A percentile compares a stretch with the other conserved stretches of the same genome.
These are phyloP conservation scores for Quaeritorhiza haematococci DNA, from an alignment of 371 early-diverging fungal genomes.

Conservation along the genomic window DNA sequence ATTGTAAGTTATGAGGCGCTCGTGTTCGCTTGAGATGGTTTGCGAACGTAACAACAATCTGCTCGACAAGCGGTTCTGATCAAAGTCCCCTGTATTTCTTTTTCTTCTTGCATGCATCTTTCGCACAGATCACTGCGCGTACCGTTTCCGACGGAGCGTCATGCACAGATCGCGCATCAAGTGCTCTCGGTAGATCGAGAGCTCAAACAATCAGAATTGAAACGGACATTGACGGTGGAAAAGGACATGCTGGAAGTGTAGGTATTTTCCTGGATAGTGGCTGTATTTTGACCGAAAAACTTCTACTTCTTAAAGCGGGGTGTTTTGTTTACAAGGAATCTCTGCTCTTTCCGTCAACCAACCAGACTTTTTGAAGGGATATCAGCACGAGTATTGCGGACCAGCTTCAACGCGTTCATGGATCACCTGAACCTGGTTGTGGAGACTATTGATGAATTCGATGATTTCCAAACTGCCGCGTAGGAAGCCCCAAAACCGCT, in stretches of 20 bases:
- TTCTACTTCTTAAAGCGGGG: too few relatives aligned
- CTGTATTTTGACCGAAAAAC: too few relatives aligned
- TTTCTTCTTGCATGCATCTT: too few relatives aligned
- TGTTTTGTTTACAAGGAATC: background rate
- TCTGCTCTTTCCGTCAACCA: background rate
- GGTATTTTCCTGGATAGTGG: background rate
- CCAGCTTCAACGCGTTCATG: constrained; percentile 6
- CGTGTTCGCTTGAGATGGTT: too few relatives aligned
- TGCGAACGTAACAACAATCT: too few relatives aligned
- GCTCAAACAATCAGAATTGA: constrained; percentile 1
- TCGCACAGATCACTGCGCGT: background rate
- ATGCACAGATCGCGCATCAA: constrained; percentile 1
- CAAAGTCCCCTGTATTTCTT: too few relatives aligned
- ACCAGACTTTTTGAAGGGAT: constrained; percentile 1
- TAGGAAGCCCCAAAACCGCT: too few relatives aligned
- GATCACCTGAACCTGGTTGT: constrained; percentile 2
- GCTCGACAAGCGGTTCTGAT: too few relatives aligned
- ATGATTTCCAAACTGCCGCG: too few relatives aligned
- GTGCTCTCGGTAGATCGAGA: constrained; percentile 7
- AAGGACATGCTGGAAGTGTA: constrained; percentile 4
- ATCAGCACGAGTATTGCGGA: constrained; percentile 5
- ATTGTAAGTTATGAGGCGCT: too few relatives aligned
- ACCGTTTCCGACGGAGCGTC: constrained; percentile 5
- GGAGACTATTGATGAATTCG: constrained; percentile 5
- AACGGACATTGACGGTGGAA: background rate